These are phyloP conservation scores for Pilatotrama ljubarskyi DNA, from an alignment of 768 basidiomycete genomes.

Conservation along the genomic window DNA sequence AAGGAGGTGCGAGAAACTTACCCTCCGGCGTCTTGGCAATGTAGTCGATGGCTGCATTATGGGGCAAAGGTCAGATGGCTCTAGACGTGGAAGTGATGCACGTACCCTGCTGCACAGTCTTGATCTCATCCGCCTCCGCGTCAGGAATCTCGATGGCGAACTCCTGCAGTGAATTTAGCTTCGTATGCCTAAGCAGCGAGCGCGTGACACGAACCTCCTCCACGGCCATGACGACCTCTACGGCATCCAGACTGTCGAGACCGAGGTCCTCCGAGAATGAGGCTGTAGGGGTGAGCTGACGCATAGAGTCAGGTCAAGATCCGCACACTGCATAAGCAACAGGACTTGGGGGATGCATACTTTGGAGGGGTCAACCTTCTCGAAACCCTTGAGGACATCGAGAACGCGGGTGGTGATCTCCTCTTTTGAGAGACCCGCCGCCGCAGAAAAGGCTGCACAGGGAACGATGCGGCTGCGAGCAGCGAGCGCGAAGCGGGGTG, in stretches of 20 bases:
- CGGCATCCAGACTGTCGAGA: conserved; percentile 93
- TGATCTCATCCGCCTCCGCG: conserved; percentile 92
- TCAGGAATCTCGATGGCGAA: conserved; percentile 98
- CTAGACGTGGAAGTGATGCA: conserved; percentile 19
- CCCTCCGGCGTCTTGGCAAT: conserved; percentile 72
- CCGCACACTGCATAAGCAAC: background rate
- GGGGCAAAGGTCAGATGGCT: conserved; percentile 2
- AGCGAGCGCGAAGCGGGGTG: conserved; percentile 22
- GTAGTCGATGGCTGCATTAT: conserved; percentile 82
- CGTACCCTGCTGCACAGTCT: conserved; percentile 87
- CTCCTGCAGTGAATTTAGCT: conserved; percentile 55
- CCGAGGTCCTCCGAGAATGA: conserved; percentile 83
- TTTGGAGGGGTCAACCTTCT: conserved; percentile 81
- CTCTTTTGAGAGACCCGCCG: conserved; percentile 62
- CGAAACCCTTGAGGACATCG: conserved; percentile 85
- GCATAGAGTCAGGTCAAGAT: background rate
- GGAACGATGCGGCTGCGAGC: conserved; percentile 30
- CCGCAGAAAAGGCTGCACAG: conserved; percentile 63
- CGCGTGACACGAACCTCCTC: conserved; percentile 67
- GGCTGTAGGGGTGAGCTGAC: conserved; percentile 63
- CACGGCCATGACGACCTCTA: conserved; percentile 98
- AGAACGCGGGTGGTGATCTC: conserved; percentile 73
- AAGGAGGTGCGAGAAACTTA: conserved; percentile 11
- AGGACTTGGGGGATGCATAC: conserved; percentile 33
- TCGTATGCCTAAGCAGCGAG: background rate